Evolutionary conservation across 805 yeast species (phyloP), one percentile per base, ranked within the genome.

Genomic region (Isabelozyma heimii): DNA sequence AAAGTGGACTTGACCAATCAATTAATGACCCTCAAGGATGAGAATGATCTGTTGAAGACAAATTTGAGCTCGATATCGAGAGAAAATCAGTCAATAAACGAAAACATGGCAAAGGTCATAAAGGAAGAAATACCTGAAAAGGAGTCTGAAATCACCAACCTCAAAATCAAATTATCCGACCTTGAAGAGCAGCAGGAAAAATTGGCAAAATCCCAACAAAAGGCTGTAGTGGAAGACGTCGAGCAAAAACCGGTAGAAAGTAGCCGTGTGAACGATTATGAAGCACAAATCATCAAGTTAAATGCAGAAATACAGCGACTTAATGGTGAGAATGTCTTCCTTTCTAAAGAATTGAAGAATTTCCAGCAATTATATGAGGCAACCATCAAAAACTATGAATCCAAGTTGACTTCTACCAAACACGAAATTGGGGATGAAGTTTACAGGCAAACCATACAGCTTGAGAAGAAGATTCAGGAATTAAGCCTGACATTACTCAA

Each of bases 391-490:
- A 51, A 43, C 27, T 54, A 57, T 41, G 69, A 67, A 39, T 51
- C 55, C n/a, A 62, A 60, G 39, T 28, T 67, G 8, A 44, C 54
- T 8, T 41, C 55, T 1, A 55, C 61, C 16, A 69, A 61, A 44
- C 45, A 56, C n/a, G 70, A 70, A 13, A 38, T 69, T 14, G 59
- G 60, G 7, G 65, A 65, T 13, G 60, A 57, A 9, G 48, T 69
- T 13, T 53, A 61, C 15, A 47, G 57, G 10, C 54, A 60, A 35
- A 55, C 61, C 4, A 53, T 52, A 1, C 70, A 60, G 30, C 63
- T 67, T 50, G 77, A 73, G 45, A 64, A 61, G 43, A 68, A 62
- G 44, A 61, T 73, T 24, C 69, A 66, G 47, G 76, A 73, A 41
- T 55, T 73, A 16, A 52, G 58, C 12, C 52, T 61, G 14, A 56